Evolutionary conservation across 106 monocot species (phyloP).

Genomic region (Cymbidium sinense): DNA sequence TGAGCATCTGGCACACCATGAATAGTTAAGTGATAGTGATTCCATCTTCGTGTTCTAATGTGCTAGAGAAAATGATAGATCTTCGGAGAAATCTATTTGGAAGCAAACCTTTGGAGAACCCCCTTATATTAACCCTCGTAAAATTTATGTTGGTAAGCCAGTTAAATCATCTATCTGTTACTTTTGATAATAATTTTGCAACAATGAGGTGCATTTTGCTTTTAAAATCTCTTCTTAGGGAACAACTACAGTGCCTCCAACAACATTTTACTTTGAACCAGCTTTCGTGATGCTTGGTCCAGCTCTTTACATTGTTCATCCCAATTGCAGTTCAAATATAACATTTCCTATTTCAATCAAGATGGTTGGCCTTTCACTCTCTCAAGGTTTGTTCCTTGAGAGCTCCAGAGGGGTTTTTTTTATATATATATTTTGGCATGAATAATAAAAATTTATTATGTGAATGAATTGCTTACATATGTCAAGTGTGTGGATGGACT

Average conservation of each 20-base stretch:
- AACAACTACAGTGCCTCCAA: neutral
- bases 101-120: constrained; percentile 1
- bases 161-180: neutral
- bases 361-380: neutral
- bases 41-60: neutral
- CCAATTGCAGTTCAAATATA: constrained; percentile 15
- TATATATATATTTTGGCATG: neutral
- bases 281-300: neutral
- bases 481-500: constrained; percentile 43
- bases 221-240: neutral
- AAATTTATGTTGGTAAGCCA: constrained; percentile 9
- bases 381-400: neutral
- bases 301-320: constrained; percentile 16
- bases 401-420: too few relatives aligned
- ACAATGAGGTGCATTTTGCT: neutral
- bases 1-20: constrained; percentile 1
- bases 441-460: too few relatives aligned
- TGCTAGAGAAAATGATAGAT: neutral
- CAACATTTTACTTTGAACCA: neutral
- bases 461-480: constrained; percentile 14
- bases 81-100: constrained; percentile 5
- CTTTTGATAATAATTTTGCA: neutral
- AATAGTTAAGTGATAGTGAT: neutral
- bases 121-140: constrained; percentile 3
- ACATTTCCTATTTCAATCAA: constrained; percentile 4